Evolutionary conservation across 768 basidiomycete species (phyloP), one percentile per base, ranked within the genome.

Genomic region (Phanerochaete carnosa): DNA sequence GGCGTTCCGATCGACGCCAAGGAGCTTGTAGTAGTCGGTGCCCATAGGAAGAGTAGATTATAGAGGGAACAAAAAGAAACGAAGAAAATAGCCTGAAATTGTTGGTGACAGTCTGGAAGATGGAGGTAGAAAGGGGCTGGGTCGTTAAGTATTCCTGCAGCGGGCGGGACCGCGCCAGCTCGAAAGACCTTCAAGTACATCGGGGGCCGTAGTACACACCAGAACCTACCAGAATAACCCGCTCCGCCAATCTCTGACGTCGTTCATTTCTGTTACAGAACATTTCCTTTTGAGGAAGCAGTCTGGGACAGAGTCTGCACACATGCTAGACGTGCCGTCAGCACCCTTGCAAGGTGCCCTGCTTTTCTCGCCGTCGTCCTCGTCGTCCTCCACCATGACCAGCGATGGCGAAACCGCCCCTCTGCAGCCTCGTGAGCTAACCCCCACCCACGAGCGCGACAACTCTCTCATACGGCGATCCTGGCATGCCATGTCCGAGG

Each of bases 21-120:
- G 80, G 0, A 85, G 74, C 68, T 87, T 84, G 85, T 98, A 98
- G 77, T 95, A 98, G 79, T 96, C 92, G 68, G 80, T 79, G 63
- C 90, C 92, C 90, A 92, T 93, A 45, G 61, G 37, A 19, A 49
- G 23, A 49, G 47, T 16, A 19, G n/a, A 26, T 37, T 23, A n/a
- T 33, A 50, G 26, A 49, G 59, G 22, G 45, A 33, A 33, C 11
- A 51, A 29, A 55, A 57, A 46, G 50, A 52, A 35, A 51, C 53
- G 25, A 29, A 26, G 22, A 53, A 45, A 45, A 25, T 58, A 61
- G 29, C 19, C 7, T 43, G 26, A 30, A 53, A 39, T 2, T 51
- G 54, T 26, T 26, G 33, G n/a, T 65, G 33, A n/a, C 11, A 4
- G 45, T 59, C 25, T 35, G 33, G 37, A 16, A 29, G 26, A 59